phyloP scores from a whole-genome alignment of 2,329 filamentous ascomycete species.

The Blastomyces silverae region DNA sequence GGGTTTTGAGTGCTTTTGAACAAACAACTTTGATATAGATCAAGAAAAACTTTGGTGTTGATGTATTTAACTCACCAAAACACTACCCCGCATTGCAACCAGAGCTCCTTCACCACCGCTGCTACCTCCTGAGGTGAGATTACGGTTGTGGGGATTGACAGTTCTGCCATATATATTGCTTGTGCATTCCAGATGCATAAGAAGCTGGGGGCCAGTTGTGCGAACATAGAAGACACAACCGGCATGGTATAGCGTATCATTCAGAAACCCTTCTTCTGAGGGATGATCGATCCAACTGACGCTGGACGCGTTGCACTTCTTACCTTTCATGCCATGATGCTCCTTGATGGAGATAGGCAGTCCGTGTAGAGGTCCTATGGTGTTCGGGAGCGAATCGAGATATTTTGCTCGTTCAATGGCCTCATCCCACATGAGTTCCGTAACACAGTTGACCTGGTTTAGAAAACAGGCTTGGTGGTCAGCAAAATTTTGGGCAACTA shows the following conservation, averaged over 20 bases:
- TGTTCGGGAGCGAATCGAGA: slow-evolving; percentile 42
- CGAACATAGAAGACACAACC: slow-evolving; percentile 63
- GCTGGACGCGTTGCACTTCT: slow-evolving; percentile 51
- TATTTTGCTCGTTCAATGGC: slow-evolving; percentile 44
- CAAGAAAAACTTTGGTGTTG: neutral
- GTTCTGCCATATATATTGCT: slow-evolving; percentile 58
- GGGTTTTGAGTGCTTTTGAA: neutral
- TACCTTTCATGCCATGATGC: slow-evolving; percentile 43
- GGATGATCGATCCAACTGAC: slow-evolving; percentile 17
- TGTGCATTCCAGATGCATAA: slow-evolving; percentile 51
- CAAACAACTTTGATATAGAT: neutral
- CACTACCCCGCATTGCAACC: slow-evolving; percentile 53
- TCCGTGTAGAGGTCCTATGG: slow-evolving; percentile 55
- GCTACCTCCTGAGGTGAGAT: slow-evolving; percentile 56
- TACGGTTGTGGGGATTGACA: slow-evolving; percentile 56
- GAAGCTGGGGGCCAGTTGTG: slow-evolving; percentile 59
- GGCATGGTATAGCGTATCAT: slow-evolving; percentile 51
- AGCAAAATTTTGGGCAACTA: neutral
- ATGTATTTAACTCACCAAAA: slow-evolving; percentile 40
- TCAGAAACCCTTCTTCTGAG: slow-evolving; percentile 42
- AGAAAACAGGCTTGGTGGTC: neutral
- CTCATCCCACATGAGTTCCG: slow-evolving; percentile 47
- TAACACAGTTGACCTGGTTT: slow-evolving; percentile 50
- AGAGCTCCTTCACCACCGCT: slow-evolving; percentile 60
- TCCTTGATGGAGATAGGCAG: slow-evolving; percentile 51